Base-by-base conservation (phyloP, 352 stramenopile genomes). In the Globisporangium cylindrosporum region DNA sequence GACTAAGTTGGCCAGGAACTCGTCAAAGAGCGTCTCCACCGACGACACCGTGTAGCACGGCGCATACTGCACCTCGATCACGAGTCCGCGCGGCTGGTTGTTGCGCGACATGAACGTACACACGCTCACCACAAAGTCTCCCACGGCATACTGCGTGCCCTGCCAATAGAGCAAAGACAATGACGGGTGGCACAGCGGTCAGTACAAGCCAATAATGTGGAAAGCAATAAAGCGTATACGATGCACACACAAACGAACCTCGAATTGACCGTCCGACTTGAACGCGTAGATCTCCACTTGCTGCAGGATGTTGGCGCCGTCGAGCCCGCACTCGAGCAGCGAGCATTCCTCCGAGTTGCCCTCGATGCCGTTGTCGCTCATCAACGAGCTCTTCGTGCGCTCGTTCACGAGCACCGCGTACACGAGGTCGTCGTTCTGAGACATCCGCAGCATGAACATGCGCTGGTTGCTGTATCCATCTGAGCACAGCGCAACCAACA, bases 361-460 rank as follows among this genome's bases (percentile, higher is more conserved):
- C 34, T 95, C 88, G 32, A 94, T 67, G 36, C 86, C 88, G 60
- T 93, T 94, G 69, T 93, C 85, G 59, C 83, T 91, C 36, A 78
- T 66, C 14, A 68, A 70, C 8, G 81, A 55, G 57, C 71, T 71
- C 69, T 91, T 89, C 27, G 80, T 73, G 48, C 84, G 86, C 69
- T 95, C 88, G 69, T 95, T 95, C 43, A 82, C 82, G 22, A 95
- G 75, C 62, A 93, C 86, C 1, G 88, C 86, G 73, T 94, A 95
- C 66, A 95, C 83, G 34, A 93, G 71, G 67, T 93, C 88, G 62
- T 95, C 85, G 68, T 92, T 94, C 67, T 95, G 88, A 10, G 86
- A 94, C 86, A 93, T 94, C n/a, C 88, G 73, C 59, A 95, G 75
- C 84, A 95, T 91, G 79, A 92, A 93, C 88, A 95, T 95, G 75